Evolutionary conservation across 306 rosid genomes (phyloP).

Genomic region (Alnus rubra): DNA sequence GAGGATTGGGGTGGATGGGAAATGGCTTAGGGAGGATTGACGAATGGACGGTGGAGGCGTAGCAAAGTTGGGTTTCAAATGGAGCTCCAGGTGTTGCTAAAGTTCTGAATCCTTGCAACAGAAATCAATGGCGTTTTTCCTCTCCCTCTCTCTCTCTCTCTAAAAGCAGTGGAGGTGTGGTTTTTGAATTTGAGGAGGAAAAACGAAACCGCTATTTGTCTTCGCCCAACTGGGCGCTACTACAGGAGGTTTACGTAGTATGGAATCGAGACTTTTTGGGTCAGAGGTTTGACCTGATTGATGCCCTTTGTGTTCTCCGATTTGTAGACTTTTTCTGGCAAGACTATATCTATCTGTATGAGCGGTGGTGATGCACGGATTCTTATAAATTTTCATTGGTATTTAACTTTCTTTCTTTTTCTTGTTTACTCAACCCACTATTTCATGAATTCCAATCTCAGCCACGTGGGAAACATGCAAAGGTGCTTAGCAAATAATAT

Average conservation of each 20-base stretch:
- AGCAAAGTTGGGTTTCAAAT: slow-evolving; percentile 32
- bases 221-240: slow-evolving; percentile 9
- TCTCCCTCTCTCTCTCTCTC: background rate
- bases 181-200: slow-evolving; percentile 29
- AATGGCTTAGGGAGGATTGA: slow-evolving; percentile 50
- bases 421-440: too few species aligned
- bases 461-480: slow-evolving; percentile 49
- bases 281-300: slow-evolving; percentile 3
- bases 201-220: slow-evolving; percentile 24
- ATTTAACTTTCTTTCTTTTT: background rate
- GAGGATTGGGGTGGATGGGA: slow-evolving; percentile 49
- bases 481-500: slow-evolving; percentile 23
- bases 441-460: slow-evolving; percentile 27
- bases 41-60: slow-evolving; percentile 55
- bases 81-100: slow-evolving; percentile 65
- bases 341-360: background rate
- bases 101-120: slow-evolving; percentile 66
- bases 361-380: background rate
- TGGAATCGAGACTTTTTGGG: background rate
- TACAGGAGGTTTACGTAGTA: background rate
- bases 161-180: background rate
- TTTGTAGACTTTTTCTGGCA: background rate
- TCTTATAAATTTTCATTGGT: slow-evolving; percentile 8
- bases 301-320: background rate
- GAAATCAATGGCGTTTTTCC: slow-evolving; percentile 59